Conservation (phyloP, 228 moss, liverwort and hornwort species). For the Sphagnum magellanicum region DNA sequence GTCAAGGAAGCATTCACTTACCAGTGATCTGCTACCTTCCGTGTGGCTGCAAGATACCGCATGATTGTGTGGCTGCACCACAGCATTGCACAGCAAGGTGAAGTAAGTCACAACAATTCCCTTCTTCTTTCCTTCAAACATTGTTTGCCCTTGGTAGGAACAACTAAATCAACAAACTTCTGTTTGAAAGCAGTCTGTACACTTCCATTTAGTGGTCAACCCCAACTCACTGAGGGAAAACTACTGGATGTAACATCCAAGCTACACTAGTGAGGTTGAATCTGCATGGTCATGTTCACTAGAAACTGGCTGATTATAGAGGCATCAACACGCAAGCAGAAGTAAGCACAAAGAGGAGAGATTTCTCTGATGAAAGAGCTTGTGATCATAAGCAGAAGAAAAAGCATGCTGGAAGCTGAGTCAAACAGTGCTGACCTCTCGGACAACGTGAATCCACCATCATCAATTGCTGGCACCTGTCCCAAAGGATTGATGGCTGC, state of each 20-base stretch:
- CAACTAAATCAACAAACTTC: too few relatives aligned
- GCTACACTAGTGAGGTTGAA: too few relatives aligned
- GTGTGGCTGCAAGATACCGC: slow-evolving; percentile 53
- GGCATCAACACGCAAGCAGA: neutral
- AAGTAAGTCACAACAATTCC: neutral
- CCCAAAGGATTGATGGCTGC: slow-evolving; percentile 73
- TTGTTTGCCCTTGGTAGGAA: neutral
- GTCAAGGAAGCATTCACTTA: slow-evolving; percentile 10
- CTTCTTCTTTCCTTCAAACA: neutral
- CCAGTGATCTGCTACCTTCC: slow-evolving; percentile 73
- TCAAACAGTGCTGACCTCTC: slow-evolving; percentile 43
- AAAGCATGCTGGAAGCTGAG: neutral
- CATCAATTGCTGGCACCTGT: slow-evolving; percentile 48
- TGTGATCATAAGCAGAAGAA: neutral
- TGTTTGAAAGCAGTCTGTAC: too few relatives aligned
- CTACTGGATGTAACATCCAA: too few relatives aligned
- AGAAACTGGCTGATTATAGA: too few relatives aligned
- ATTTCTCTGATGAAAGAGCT: neutral
- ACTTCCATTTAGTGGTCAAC: too few relatives aligned
- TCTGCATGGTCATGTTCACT: too few relatives aligned
- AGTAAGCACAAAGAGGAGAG: neutral
- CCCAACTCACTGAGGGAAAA: too few relatives aligned
- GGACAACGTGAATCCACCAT: slow-evolving; percentile 59
- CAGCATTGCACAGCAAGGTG: neutral
- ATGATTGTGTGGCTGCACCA: slow-evolving; percentile 69